Conservation (phyloP, 2,329 filamentous ascomycete genomes). For the Exophiala bonariae region DNA sequence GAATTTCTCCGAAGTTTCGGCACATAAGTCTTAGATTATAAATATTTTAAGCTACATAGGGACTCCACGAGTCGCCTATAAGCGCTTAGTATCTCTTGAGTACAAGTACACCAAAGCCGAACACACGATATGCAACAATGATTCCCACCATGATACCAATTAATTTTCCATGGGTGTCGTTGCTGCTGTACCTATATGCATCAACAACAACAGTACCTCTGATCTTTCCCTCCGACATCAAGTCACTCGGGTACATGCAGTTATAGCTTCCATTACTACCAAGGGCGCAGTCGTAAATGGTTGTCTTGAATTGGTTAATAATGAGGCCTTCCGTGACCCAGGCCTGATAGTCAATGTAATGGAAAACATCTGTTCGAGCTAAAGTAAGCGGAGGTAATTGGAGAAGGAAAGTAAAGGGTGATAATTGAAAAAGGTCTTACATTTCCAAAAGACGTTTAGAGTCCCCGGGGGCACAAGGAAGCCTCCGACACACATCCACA, state of each 20-base stretch:
- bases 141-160: slow-evolving; percentile 78
- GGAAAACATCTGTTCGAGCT: slow-evolving; percentile 71
- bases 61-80: too few species aligned
- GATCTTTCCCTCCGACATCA: slow-evolving; percentile 67
- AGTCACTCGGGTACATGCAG: slow-evolving; percentile 69
- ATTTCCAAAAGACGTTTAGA: slow-evolving; percentile 77
- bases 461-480: slow-evolving; percentile 74
- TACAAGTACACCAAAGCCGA: slow-evolving; percentile 35
- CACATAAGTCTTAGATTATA: too few species aligned
- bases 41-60: too few species aligned
- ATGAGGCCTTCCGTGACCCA: slow-evolving; percentile 94
- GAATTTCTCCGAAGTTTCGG: too few species aligned
- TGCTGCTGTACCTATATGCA: slow-evolving; percentile 67
- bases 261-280: slow-evolving; percentile 50
- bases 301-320: slow-evolving; percentile 76
- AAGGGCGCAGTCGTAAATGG: slow-evolving; percentile 61
- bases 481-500: slow-evolving; percentile 86
- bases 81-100: slow-evolving; percentile 18
- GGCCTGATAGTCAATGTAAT: slow-evolving; percentile 77
- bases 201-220: slow-evolving; percentile 68
- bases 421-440: too few species aligned
- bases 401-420: too few species aligned
- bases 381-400: not conserved
- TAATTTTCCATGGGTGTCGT: slow-evolving; percentile 64
- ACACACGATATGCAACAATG: slow-evolving; percentile 68